Percentiles rank a stretch among this genome's conserved stretches.
Conservation (phyloP, 2,329 filamentous ascomycete species). For the Pseudogymnoascus sp. region DNA sequence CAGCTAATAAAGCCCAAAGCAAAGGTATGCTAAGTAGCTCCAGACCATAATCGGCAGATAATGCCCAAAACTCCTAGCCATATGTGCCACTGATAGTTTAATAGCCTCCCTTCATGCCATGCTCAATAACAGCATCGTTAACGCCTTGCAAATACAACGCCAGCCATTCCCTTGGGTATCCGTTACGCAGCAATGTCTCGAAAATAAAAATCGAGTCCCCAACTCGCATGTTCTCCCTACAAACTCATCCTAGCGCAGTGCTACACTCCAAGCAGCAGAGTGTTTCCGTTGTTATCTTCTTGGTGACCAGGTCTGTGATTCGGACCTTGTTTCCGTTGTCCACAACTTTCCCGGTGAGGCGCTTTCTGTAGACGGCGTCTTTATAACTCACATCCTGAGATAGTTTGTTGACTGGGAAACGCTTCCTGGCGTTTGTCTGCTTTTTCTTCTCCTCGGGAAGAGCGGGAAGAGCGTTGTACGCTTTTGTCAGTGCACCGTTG, state of each 20-base stretch:
- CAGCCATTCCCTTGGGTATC: neutral
- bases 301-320: conserved; percentile 16
- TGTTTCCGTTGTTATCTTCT: conserved; percentile 15
- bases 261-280: conserved; percentile 22
- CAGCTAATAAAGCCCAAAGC: neutral
- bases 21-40: neutral
- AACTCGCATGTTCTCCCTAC: neutral
- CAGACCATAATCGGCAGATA: neutral
- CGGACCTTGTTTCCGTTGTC: conserved; percentile 17
- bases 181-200: neutral
- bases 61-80: neutral
- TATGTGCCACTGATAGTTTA: neutral
- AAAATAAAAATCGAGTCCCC: neutral
- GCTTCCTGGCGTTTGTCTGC: conserved; percentile 18
- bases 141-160: neutral
- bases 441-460: conserved; percentile 8
- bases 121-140: neutral
- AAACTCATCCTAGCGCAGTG: conserved; percentile 16
- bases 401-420: neutral
- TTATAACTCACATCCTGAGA: conserved; percentile 5
- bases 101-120: neutral
- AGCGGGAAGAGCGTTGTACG: conserved; percentile 13
- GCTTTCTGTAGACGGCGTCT: conserved; percentile 11
- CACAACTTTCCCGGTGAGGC: conserved; percentile 1
- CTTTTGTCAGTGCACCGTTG: conserved; percentile 24